phyloP scores from a whole-genome alignment of 257 asterid species.

The Jasminum sambac region DNA sequence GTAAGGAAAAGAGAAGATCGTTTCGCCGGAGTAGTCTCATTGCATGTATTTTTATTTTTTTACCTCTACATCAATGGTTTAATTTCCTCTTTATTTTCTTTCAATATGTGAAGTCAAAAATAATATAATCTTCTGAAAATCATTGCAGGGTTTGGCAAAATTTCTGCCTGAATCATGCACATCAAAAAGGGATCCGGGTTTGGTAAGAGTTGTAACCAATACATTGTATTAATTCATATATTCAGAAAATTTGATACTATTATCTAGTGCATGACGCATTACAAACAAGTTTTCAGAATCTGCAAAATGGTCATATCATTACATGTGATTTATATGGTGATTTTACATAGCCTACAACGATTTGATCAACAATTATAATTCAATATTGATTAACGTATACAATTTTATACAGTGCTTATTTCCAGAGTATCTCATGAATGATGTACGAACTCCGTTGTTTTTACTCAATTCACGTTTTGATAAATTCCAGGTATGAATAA shows the following conservation, averaged over 20 bases:
- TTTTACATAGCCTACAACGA: no score
- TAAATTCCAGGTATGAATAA: slow-evolving; percentile 33
- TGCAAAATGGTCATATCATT: no score
- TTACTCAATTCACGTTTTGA: slow-evolving; percentile 46
- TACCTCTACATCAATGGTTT: no score
- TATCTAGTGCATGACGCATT: no score
- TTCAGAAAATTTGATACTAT: no score
- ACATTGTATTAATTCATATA: no score
- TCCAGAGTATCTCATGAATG: slow-evolving; percentile 35
- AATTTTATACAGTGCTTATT: slow-evolving; percentile 37
- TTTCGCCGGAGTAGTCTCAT: not conserved
- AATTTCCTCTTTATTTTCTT: no score
- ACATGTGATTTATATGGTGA: no score
- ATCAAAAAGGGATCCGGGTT: slow-evolving; percentile 20
- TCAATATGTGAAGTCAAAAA: not conserved
- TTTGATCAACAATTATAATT: not conserved
- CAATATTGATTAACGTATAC: not conserved
- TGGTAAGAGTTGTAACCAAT: slow-evolving; percentile 22
- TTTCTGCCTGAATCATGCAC: slow-evolving; percentile 31
- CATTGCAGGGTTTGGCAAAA: slow-evolving; percentile 24
- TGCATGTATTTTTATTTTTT: not conserved
- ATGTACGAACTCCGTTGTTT: slow-evolving; percentile 41
- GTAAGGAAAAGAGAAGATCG: not conserved
- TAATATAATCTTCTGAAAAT: not conserved
- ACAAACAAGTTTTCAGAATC: no score